Conservation (phyloP, 2,329 filamentous ascomycete genomes). For the Annulohypoxylon truncatum region DNA sequence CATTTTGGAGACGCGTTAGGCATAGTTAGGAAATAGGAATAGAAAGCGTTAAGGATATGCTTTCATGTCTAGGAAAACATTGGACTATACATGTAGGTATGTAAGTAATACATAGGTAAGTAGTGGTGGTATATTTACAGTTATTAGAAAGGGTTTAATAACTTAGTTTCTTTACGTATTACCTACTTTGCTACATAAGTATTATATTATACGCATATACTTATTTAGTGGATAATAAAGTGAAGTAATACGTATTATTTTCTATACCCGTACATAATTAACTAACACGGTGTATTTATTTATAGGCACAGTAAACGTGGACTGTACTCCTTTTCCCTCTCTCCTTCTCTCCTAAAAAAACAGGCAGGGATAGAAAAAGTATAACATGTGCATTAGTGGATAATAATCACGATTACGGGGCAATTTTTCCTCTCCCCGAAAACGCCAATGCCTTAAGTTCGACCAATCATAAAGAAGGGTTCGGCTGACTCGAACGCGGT, state of each 20-base stretch:
- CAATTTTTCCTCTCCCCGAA: constrained; percentile 23
- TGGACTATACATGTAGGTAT: neutral
- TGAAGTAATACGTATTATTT: no score
- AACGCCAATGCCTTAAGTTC: constrained; percentile 14
- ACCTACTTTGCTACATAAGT: no score
- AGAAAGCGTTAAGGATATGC: neutral
- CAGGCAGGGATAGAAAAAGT: constrained; percentile 16
- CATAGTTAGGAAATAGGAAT: neutral
- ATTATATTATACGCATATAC: no score
- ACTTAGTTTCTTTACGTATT: no score
- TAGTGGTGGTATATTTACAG: no score
- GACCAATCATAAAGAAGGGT: constrained; percentile 20
- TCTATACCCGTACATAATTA: neutral
- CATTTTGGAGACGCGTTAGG: neutral
- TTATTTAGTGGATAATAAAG: no score
- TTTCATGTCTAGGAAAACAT: neutral
- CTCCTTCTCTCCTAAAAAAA: neutral
- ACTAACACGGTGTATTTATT: neutral
- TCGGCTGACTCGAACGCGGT: constrained; percentile 36
- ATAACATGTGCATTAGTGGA: constrained; percentile 32
- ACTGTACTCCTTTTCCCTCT: neutral
- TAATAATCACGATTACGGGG: constrained; percentile 34
- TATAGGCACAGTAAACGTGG: constrained; percentile 4
- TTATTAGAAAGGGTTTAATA: no score
- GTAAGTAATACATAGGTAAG: no score